Evolutionary conservation across 129 eudicot genomes (phyloP), one percentile per base, ranked within the genome.

Genomic region (Chrysanthemum lavandulifolium): DNA sequence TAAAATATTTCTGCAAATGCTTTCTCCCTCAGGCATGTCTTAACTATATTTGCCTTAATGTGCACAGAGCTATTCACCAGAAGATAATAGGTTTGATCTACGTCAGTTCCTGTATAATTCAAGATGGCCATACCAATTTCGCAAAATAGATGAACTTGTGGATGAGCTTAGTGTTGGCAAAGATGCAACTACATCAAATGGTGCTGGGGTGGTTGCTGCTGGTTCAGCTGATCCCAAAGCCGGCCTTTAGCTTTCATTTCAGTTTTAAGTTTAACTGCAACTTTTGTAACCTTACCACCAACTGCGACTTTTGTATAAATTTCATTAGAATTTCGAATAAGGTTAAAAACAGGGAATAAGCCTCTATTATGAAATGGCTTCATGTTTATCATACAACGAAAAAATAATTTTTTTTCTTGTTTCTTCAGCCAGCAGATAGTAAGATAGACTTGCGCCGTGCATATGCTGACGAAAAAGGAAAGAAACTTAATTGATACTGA

Each of bases 1-100:
- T 16, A 40, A 40, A 40, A 5, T 33, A 13, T 15, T 60, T 21
- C 12, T 13, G 2, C 11, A 27, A 61, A 40, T 12, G 33, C 5
- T 51, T 65, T 27, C 18, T 40, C 1, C 29, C 40, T 40, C 50
- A 70, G 56, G 53, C 65, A 56, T 53, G 56, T 33, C 21, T 3
- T 50, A 47, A 13, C 19, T 27, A 61, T 70, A 27, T 40, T 10
- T 15, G 6, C 50, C 31, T 51, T 72, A 3, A 31, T 62, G 71
- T 63, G 7, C 75, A 76, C 83, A 90, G 96, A 93, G 98, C 67
- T 93, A 93, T 76, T 93, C 98, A 50, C 97, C 98, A 18, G 97
- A 93, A 75, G 98, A 93, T 78, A 93, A 93, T 70, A 84, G 98
- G 76, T 90, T 87, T 66, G 98, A 93, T 81, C 96, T 93, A 1